Evolutionary conservation across 2,329 filamentous ascomycete genomes (phyloP).

Genomic region (Ambrosiella cleistominuta): DNA sequence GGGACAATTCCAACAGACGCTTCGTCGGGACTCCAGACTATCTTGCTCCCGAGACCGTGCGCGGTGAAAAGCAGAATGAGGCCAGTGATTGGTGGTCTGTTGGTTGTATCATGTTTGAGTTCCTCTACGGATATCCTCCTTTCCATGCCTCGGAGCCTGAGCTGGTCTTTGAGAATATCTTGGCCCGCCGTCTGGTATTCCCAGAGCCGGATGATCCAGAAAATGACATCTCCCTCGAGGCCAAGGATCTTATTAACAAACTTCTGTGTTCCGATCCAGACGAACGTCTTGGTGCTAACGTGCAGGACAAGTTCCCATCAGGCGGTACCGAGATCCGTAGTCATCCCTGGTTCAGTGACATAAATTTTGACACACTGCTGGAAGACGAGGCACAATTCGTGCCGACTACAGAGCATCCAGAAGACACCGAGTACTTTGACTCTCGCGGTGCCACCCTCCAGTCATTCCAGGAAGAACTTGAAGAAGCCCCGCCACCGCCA

Average conservation of each 20-base stretch:
- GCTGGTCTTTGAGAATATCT: constrained; percentile 90
- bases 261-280: constrained; percentile 72
- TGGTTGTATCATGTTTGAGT: constrained; percentile 96
- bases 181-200: constrained; percentile 81
- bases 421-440: constrained; percentile 98
- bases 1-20: constrained; percentile 59
- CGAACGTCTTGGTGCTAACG: constrained; percentile 70
- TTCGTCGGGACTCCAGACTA: constrained; percentile 98
- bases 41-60: constrained; percentile 89
- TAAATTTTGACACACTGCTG: constrained; percentile 81
- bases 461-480: constrained; percentile 83
- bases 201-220: constrained; percentile 53
- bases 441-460: constrained; percentile 77
- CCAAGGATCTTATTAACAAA: constrained; percentile 86
- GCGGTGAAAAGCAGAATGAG: constrained; percentile 86
- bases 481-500: constrained; percentile 62
- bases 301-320: constrained; percentile 60
- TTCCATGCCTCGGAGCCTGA: constrained; percentile 86
- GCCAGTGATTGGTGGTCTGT: constrained; percentile 99
- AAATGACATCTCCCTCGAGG: constrained; percentile 54
- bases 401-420: constrained; percentile 77
- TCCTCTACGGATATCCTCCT: constrained; percentile 79
- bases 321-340: constrained; percentile 82
- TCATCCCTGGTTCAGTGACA: constrained; percentile 73
- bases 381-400: constrained; percentile 94